These are phyloP conservation scores for Balakata baccata DNA, from an alignment of 345 rosid species.

Conservation along the genomic window DNA sequence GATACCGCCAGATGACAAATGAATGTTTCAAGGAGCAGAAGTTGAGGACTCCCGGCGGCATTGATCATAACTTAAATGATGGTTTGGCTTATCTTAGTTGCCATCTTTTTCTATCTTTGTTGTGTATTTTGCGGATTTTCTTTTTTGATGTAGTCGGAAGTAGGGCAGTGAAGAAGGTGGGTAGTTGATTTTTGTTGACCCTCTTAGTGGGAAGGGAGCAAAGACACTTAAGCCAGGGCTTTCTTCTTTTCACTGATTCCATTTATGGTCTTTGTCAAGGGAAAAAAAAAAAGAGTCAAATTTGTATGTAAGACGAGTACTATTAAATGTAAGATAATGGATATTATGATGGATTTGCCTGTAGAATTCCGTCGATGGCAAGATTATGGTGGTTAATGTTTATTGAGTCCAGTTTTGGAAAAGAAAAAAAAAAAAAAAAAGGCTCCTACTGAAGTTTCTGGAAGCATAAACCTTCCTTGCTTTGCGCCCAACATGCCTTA, in stretches of 20 bases:
- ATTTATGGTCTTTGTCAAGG: background rate
- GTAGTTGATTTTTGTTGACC: slow-evolving; percentile 9
- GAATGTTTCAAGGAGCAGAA: background rate
- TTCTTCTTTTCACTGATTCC: background rate
- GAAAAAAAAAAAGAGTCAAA: background rate
- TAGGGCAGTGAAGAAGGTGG: slow-evolving; percentile 8
- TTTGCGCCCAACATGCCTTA: too few species aligned
- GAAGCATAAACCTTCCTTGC: too few species aligned
- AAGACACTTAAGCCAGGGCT: background rate
- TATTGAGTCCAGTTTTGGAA: too few species aligned
- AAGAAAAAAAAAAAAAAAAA: too few species aligned
- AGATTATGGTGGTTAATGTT: too few species aligned
- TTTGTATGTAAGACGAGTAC: background rate
- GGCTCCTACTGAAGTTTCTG: too few species aligned
- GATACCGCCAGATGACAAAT: background rate
- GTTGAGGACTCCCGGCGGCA: background rate
- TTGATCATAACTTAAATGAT: background rate
- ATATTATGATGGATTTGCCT: background rate
- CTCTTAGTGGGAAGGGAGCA: background rate
- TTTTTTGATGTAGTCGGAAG: background rate
- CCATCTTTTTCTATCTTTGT: background rate
- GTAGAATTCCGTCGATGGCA: too few species aligned
- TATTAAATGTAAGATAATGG: background rate
- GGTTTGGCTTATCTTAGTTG: background rate
- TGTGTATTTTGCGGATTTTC: background rate